Evolutionary conservation across 257 asterid species (phyloP).

Genomic region (Orobanche coerulescens): DNA sequence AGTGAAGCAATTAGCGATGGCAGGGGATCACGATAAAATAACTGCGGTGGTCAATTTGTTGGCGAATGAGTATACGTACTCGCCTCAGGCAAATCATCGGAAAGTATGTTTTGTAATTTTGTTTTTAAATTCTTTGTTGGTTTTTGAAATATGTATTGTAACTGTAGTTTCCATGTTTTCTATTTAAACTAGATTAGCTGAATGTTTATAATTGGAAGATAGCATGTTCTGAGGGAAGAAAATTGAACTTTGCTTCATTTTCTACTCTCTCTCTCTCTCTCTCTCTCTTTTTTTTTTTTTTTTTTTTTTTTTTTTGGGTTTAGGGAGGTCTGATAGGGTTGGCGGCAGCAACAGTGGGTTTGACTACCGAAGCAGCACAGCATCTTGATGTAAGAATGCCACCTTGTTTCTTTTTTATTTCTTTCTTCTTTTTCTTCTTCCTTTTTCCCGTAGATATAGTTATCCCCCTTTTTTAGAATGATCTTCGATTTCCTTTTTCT

Average conservation of each 20-base stretch:
- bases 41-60: conserved; percentile 70
- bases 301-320: conserved; percentile 10
- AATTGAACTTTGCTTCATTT: too few species aligned
- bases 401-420: background rate
- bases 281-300: background rate
- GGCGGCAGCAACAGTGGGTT: conserved; percentile 98
- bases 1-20: conserved; percentile 72
- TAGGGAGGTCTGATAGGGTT: conserved; percentile 98
- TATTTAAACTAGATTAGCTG: background rate
- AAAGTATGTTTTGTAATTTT: conserved; percentile 40
- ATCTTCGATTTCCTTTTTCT: background rate
- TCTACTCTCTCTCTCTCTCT: too few species aligned
- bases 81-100: conserved; percentile 89
- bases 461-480: background rate
- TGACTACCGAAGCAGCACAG: conserved; percentile 82
- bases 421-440: too few species aligned
- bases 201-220: background rate
- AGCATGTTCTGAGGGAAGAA: conserved; percentile 8
- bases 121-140: background rate
- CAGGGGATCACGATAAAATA: conserved; percentile 79
- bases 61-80: conserved; percentile 64
- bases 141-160: background rate
- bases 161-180: conserved; percentile 8
- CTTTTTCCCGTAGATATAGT: too few species aligned
- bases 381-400: conserved; percentile 78